phyloP scores from a whole-genome alignment of 2,329 filamentous ascomycete species.

The Chrysoporthe puriensis region DNA sequence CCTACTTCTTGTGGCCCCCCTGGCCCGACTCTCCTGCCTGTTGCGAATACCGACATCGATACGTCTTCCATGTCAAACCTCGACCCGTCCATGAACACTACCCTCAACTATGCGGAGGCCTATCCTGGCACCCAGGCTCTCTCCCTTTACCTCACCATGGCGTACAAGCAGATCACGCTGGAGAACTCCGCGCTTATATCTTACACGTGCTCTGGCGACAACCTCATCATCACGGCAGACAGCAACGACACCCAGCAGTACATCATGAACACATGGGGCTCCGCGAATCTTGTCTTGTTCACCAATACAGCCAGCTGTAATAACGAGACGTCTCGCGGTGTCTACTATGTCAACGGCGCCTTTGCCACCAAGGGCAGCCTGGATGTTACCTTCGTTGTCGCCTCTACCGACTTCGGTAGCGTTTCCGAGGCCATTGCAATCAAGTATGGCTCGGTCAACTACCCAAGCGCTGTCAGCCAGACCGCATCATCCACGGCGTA shows the following conservation, averaged over 20 bases:
- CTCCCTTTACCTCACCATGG: constrained; percentile 1
- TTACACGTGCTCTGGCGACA: neutral
- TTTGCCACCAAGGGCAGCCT: neutral
- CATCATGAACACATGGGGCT: constrained; percentile 5
- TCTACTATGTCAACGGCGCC: neutral
- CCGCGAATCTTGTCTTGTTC: constrained; percentile 1
- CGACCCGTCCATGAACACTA: neutral
- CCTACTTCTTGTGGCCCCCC: neutral
- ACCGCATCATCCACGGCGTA: neutral
- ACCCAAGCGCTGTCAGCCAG: neutral
- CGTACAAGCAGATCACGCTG: neutral
- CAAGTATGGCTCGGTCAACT: constrained; percentile 5
- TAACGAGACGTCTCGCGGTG: neutral
- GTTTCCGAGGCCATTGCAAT: neutral
- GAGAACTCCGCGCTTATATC: neutral
- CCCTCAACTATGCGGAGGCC: constrained; percentile 3
- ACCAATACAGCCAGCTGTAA: neutral
- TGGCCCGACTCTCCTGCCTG: neutral
- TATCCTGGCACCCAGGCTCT: constrained; percentile 3
- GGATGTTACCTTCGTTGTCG: neutral
- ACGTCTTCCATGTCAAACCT: constrained; percentile 4
- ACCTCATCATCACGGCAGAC: neutral
- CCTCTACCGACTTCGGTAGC: neutral
- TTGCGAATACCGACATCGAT: neutral
- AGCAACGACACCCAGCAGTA: neutral